Conservation (phyloP, 768 basidiomycete genomes). For the Thelephora aurantiotincta region DNA sequence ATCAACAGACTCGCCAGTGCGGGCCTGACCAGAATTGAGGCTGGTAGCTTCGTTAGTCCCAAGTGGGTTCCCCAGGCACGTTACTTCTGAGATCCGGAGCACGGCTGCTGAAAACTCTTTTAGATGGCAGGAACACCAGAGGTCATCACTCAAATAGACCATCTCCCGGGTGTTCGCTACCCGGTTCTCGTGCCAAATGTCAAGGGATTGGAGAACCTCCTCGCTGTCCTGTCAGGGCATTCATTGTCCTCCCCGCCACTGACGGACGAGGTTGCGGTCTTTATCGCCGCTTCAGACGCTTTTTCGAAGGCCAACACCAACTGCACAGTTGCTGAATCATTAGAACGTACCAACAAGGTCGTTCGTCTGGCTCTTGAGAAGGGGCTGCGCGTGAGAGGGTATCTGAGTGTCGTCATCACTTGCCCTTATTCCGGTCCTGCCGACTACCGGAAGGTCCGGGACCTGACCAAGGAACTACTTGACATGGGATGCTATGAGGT, state of each 20-base stretch:
- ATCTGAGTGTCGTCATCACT: conserved; percentile 70
- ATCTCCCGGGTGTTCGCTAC: conserved; percentile 42
- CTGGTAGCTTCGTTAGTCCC: conserved; percentile 83
- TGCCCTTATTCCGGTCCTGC: conserved; percentile 83
- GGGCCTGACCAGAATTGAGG: conserved; percentile 61
- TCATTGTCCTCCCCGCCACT: conserved; percentile 28
- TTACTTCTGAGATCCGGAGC: background rate
- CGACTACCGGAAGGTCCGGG: conserved; percentile 45
- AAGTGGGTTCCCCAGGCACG: conserved; percentile 87
- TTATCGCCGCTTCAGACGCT: conserved; percentile 78
- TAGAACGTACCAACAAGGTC: conserved; percentile 49
- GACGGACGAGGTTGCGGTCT: conserved; percentile 78
- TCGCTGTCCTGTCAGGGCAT: conserved; percentile 31
- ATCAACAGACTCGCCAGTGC: conserved; percentile 60
- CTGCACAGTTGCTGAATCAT: conserved; percentile 52
- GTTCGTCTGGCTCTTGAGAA: conserved; percentile 40
- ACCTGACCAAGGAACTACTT: conserved; percentile 53
- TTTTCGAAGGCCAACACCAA: conserved; percentile 84
- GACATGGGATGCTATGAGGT: conserved; percentile 95
- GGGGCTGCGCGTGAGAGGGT: conserved; percentile 51
- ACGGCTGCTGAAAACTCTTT: background rate
- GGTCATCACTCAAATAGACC: conserved; percentile 46
- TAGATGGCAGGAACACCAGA: conserved; percentile 84
- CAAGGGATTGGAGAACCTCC: conserved; percentile 58
- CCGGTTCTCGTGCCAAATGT: conserved; percentile 75